Base-by-base conservation (phyloP, 2,329 filamentous ascomycete genomes). In the Neopestalotiopsis sp. region DNA sequence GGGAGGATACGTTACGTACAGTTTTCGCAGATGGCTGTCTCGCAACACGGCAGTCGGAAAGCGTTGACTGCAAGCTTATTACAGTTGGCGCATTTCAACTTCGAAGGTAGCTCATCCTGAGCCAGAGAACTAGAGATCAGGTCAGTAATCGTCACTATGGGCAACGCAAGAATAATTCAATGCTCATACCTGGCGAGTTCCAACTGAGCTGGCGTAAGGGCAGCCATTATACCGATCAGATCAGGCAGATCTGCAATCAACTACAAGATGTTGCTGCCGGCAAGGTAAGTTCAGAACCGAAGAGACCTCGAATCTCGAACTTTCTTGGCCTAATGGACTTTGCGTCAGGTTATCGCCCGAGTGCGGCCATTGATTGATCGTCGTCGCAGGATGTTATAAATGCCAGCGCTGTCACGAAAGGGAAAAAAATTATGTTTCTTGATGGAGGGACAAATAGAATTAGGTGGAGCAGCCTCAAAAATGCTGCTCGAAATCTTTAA, bases 21-120 rank as follows among this genome's bases (percentile, higher is more conserved):
- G 73, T 86, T 88, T 77, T 95, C 92, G 85, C 96, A 98, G 69
- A 98, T 97, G 56, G 93, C 91, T 78, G 97, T 95, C 77, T 98
- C 96, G 81, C 96, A 99, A 82, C 96, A 99, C 1, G 95, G 94
- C 34, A 98, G 86, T 72, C 95, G 93, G 79, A 94, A 97, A 9
- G 95, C 94, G 79, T 98, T 97, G 72, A 97, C 85, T 38, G 94
- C 95, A 69, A 98, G 87, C 80, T 93, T 94, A 83, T 92, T 96
- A 83, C 96, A 99, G 74, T 94, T 93, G 66, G 94, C 94, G 85
- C 96, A 99, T 81, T 95, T 92, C 72, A 99, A 88, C 86, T 97
- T 98, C 76, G 95, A 94, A n/a, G 96, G 96, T 69, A 98, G 94
- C 71, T 96, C 94, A 75, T 95, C 93, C 73, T 92, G 89, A 24